Base-by-base conservation (phyloP, 805 yeast species). In the Lipomyces japonicus region DNA sequence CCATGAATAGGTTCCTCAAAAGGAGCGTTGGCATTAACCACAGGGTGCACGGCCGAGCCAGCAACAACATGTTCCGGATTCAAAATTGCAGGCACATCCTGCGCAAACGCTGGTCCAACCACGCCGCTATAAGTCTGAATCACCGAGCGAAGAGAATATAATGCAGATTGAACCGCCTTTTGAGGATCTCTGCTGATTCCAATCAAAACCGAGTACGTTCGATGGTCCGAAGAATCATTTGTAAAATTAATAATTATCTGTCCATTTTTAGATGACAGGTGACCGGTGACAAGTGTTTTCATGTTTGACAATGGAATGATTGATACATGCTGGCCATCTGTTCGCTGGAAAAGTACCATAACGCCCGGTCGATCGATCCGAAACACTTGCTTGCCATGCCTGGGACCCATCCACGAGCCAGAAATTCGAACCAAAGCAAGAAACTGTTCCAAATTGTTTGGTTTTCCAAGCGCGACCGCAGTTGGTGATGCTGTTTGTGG, bases 301-400 rank as follows among this genome's bases (percentile, higher is more conserved):
- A 51, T 39, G n/a, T 58, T 62, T 5, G 64, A 52, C 21, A 50
- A 26, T 10, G 64, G 62, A 24, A 62, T 25, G 5, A 63, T 41
- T 5, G 50, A 61, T 6, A 63, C 60, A 38, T 63, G 57, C 16
- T 39, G 25, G 4, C 63, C 65, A 42, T 63, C 65, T 10, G 25
- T 32, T 12, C 63, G 51, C 28, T 50, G 55, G 23, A 51, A 54
- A 14, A 54, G 44, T 1, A 52, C 25, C 48, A 52, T 23, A 16
- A 48, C 44, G 14, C 47, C 50, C 19, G 51, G 45, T 24, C 48
- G 35, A 19, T 54, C 58, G 26, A 54, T 41, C 9, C 12, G 9
- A 39, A 54, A 51, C n/a, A 18, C 24, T 6, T 18, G 19, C 4
- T 30, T 30, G n/a, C 58, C 58, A 39, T 52, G 58, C 14, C 50